These are phyloP conservation scores for Drechslera avenae DNA, from an alignment of 2,329 filamentous ascomycete genomes.

Conservation along the genomic window DNA sequence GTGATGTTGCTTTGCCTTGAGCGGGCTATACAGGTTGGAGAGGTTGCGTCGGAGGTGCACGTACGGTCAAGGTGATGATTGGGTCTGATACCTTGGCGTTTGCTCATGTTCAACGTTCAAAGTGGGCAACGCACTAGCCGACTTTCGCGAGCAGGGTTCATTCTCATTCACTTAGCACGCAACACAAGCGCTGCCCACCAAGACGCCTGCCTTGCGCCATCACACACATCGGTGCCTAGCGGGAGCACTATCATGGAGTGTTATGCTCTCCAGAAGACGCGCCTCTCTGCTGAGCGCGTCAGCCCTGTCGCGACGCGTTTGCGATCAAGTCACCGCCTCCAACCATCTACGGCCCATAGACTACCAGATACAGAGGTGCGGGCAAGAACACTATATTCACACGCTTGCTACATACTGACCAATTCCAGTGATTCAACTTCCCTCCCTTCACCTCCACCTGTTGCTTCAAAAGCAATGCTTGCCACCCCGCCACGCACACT, in stretches of 20 bases:
- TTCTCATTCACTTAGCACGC: slow-evolving; percentile 23
- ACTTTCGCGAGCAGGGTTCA: slow-evolving; percentile 13
- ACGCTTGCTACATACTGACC: background rate
- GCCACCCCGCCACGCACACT: slow-evolving; percentile 9
- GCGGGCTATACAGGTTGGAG: background rate
- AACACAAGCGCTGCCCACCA: slow-evolving; percentile 13
- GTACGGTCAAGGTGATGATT: slow-evolving; percentile 18
- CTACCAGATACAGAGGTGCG: slow-evolving; percentile 1
- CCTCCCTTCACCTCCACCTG: background rate
- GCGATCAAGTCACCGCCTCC: slow-evolving; percentile 18
- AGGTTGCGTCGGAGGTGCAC: slow-evolving; percentile 10
- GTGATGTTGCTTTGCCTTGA: background rate
- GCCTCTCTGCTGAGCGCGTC: slow-evolving; percentile 34
- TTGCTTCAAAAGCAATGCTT: slow-evolving; percentile 10
- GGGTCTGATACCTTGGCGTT: slow-evolving; percentile 28
- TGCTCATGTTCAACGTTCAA: slow-evolving; percentile 1
- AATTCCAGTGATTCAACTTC: background rate
- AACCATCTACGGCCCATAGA: slow-evolving; percentile 7
- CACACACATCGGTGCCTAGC: slow-evolving; percentile 35
- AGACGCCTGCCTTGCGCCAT: slow-evolving; percentile 7
- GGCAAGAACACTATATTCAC: background rate
- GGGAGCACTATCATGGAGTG: slow-evolving; percentile 44
- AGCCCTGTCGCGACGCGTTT: slow-evolving; percentile 19
- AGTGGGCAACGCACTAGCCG: slow-evolving; percentile 25
- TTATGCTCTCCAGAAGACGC: slow-evolving; percentile 41